Conservation (phyloP, 2,329 filamentous ascomycete genomes). For the Magnaporthales sp. region DNA sequence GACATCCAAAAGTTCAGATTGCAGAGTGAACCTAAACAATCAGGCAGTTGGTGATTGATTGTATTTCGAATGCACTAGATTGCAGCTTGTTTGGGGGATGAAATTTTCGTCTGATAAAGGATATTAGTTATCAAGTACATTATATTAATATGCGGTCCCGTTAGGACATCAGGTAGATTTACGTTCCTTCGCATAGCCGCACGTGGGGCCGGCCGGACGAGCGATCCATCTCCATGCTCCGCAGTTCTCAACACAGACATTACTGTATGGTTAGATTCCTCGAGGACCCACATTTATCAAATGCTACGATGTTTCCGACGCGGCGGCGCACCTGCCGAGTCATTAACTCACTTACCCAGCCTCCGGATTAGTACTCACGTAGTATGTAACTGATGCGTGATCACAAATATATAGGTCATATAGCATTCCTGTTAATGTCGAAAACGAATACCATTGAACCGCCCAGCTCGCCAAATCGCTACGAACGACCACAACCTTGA, state of each 20-base stretch:
- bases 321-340: background rate
- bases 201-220: background rate
- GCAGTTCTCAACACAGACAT: background rate
- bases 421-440: background rate
- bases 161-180: background rate
- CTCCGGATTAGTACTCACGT: no score
- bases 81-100: background rate
- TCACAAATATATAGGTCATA: background rate
- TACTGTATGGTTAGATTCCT: no score
- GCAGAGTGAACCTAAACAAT: background rate
- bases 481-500: no score
- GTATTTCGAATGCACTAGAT: background rate
- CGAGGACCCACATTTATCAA: background rate
- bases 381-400: background rate
- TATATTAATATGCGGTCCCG: no score
- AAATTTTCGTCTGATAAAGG: background rate
- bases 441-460: background rate
- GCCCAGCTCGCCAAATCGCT: no score
- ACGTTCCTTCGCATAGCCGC: background rate
- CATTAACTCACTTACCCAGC: background rate
- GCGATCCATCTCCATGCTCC: background rate
- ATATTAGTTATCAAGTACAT: background rate
- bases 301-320: background rate
- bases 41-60: background rate
- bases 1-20: background rate